Conservation (phyloP, 2,329 filamentous ascomycete species). For the Alternaria triticimaculans region DNA sequence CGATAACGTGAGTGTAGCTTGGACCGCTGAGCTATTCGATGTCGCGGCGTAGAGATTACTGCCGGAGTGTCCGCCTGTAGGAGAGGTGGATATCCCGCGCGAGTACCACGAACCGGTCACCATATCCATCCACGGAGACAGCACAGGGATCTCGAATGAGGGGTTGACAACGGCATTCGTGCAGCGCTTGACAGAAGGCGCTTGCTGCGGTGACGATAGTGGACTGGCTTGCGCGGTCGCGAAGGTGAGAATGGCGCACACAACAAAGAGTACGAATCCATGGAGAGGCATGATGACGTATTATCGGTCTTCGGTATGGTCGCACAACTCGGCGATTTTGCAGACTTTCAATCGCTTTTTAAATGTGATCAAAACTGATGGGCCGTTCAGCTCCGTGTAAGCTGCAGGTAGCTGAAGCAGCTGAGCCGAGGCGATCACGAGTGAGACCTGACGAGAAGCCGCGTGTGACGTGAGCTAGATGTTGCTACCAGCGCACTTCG, state of each 20-base stretch:
- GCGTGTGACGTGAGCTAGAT: neutral
- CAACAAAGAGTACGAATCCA: neutral
- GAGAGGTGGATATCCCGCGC: constrained; percentile 5
- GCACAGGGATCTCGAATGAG: constrained; percentile 20
- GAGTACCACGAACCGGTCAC: constrained; percentile 23
- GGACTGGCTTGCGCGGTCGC: neutral
- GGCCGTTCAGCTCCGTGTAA: neutral
- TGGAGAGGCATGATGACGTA: neutral
- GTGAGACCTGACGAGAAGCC: neutral
- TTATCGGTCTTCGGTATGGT: neutral
- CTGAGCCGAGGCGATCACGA: neutral
- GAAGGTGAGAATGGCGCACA: neutral
- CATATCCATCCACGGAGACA: constrained; percentile 23
- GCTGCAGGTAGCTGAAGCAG: neutral
- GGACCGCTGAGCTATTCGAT: constrained; percentile 18
- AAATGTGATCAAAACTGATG: neutral
- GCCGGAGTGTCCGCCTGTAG: constrained; percentile 9
- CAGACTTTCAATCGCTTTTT: neutral
- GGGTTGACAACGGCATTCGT: constrained; percentile 25
- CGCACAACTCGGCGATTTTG: neutral
- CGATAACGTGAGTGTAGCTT: constrained; percentile 17
- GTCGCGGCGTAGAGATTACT: constrained; percentile 13
- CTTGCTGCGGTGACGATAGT: neutral
- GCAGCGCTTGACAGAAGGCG: constrained; percentile 8
- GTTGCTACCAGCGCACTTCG: neutral